A percentile compares a stretch with the other conserved stretches of the same genome.
Evolutionary conservation across 1,284 basidiomycete genomes (phyloP).

Genomic region (Sparassis latifolia): DNA sequence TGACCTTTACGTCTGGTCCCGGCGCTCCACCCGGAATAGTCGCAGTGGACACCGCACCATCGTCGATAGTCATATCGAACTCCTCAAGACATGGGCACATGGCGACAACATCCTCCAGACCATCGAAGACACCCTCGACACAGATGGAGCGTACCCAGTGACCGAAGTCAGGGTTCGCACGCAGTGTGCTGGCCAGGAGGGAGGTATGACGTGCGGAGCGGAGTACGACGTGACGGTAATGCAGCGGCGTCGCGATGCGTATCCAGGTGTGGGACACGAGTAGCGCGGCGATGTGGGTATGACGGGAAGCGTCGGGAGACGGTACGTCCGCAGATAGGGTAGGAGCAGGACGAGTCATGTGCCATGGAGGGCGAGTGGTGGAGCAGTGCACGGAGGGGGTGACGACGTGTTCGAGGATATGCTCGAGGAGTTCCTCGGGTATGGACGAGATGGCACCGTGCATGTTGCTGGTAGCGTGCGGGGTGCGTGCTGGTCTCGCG

Average conservation of each 20-base stretch:
- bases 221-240: slow-evolving; percentile 43
- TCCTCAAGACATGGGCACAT: slow-evolving; percentile 27
- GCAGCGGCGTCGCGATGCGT: slow-evolving; percentile 45
- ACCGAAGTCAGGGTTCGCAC: slow-evolving; percentile 30
- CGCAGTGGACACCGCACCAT: slow-evolving; percentile 10
- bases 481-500: too few relatives aligned
- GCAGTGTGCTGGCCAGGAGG: slow-evolving; percentile 34
- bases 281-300: slow-evolving; percentile 32
- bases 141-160: slow-evolving; percentile 32
- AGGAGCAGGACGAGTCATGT: slow-evolving; percentile 13
- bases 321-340: neutral
- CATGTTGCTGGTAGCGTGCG: slow-evolving; percentile 5
- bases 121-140: slow-evolving; percentile 26
- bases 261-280: slow-evolving; percentile 42
- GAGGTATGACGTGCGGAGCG: slow-evolving; percentile 29
- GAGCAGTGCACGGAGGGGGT: slow-evolving; percentile 16
- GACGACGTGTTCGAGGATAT: slow-evolving; percentile 39
- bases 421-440: slow-evolving; percentile 52
- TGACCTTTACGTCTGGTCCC: slow-evolving; percentile 10
- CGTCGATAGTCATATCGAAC: slow-evolving; percentile 42
- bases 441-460: slow-evolving; percentile 29
- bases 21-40: neutral
- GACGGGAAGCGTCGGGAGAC: slow-evolving; percentile 1
- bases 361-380: slow-evolving; percentile 23
- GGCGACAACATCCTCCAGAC: slow-evolving; percentile 21